Evolutionary conservation across 2,329 filamentous ascomycete species (phyloP).

Genomic region (Pseudogymnoascus sp.): DNA sequence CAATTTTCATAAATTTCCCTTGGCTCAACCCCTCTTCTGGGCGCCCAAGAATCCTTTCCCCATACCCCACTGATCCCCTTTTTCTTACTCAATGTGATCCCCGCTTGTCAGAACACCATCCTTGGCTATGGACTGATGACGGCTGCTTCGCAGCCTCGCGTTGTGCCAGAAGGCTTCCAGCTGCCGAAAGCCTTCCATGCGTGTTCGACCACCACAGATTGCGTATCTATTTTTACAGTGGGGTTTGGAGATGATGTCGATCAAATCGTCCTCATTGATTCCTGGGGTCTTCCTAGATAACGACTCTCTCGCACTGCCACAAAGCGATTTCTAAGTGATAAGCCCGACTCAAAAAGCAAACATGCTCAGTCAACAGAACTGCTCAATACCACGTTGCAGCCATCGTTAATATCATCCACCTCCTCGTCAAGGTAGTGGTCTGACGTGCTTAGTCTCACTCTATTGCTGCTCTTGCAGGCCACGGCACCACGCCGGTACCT

Average conservation of each 20-base stretch:
- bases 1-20: neutral
- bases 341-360: neutral
- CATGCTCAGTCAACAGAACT: neutral
- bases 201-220: neutral
- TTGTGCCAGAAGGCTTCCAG: neutral
- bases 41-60: neutral
- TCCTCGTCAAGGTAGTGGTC: neutral
- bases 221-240: neutral
- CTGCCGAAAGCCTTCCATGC: neutral
- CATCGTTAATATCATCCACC: neutral
- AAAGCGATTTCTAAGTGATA: neutral
- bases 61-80: conserved; percentile 3
- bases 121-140: neutral
- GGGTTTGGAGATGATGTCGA: neutral
- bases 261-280: neutral
- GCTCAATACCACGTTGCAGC: neutral
- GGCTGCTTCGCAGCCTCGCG: neutral
- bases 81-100: neutral
- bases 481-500: neutral
- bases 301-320: neutral
- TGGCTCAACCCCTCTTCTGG: neutral
- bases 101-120: neutral
- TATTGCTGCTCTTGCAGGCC: neutral
- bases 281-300: neutral
- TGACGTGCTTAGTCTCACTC: neutral